Evolutionary conservation across 1,284 basidiomycete species (phyloP).

Genomic region (Leccinum proliferum): DNA sequence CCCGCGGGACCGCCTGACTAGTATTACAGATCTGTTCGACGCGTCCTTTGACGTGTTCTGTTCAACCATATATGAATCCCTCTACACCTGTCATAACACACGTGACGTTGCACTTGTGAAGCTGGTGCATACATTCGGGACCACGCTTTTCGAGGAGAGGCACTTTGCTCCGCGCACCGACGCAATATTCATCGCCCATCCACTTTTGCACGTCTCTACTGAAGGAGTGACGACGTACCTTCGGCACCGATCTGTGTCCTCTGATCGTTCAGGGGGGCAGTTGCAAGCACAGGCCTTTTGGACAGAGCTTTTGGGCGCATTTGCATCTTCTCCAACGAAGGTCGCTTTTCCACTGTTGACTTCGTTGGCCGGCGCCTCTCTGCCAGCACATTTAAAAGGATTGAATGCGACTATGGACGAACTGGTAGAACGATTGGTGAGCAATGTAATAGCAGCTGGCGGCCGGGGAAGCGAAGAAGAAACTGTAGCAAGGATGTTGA

Average conservation of each 20-base stretch:
- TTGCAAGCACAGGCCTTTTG: constrained; percentile 17
- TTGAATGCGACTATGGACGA: constrained; percentile 18
- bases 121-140: constrained; percentile 26
- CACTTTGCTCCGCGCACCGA: constrained; percentile 41
- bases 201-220: constrained; percentile 39
- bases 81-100: constrained; percentile 8
- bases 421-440: constrained; percentile 15
- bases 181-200: constrained; percentile 33
- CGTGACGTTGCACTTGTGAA: constrained; percentile 30
- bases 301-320: constrained; percentile 14
- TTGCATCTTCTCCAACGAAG: constrained; percentile 16
- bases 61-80: constrained; percentile 12
- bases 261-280: constrained; percentile 7
- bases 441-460: not conserved
- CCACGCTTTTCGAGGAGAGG: constrained; percentile 34
- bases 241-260: constrained; percentile 14
- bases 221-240: constrained; percentile 33
- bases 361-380: constrained; percentile 5
- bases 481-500: constrained; percentile 9
- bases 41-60: constrained; percentile 41
- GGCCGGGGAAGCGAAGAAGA: constrained; percentile 1
- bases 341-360: constrained; percentile 14
- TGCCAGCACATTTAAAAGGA: constrained; percentile 23
- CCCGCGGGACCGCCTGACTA: constrained; percentile 30
- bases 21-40: constrained; percentile 36